These are phyloP conservation scores for Blastosporella zonata DNA, from an alignment of 1,284 basidiomycete species.

Conservation along the genomic window DNA sequence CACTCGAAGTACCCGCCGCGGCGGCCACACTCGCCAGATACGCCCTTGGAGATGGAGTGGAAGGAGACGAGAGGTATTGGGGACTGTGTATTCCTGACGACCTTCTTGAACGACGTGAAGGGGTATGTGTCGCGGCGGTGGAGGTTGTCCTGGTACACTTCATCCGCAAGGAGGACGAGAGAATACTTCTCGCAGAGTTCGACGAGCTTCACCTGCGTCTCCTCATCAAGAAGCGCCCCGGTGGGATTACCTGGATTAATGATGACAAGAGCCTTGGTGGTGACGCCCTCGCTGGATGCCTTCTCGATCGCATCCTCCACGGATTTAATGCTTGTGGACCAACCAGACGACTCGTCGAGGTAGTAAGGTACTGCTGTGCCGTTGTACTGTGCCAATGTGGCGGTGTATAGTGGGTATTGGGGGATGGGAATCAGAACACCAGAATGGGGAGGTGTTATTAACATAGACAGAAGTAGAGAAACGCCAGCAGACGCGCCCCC, in stretches of 20 bases:
- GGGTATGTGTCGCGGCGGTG: conserved; percentile 66
- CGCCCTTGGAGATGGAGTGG: conserved; percentile 95
- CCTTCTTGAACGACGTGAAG: conserved; percentile 92
- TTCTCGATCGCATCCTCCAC: conserved; percentile 70
- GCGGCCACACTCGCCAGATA: conserved; percentile 90
- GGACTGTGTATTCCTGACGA: conserved; percentile 62
- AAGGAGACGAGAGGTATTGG: conserved; percentile 84
- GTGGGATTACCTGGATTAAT: conserved; percentile 98
- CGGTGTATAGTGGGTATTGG: conserved; percentile 97
- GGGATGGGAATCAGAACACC: conserved; percentile 96
- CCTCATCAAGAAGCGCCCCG: conserved; percentile 73
- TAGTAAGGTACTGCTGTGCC: conserved; percentile 88
- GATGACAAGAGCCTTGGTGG: conserved; percentile 58
- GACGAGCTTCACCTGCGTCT: conserved; percentile 74
- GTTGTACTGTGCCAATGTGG: conserved; percentile 83
- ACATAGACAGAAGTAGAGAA: conserved; percentile 80
- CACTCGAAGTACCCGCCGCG: conserved; percentile 94
- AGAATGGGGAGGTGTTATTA: conserved; percentile 64
- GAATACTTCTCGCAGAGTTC: conserved; percentile 79
- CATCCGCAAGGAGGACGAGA: conserved; percentile 91
- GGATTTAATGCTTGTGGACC: conserved; percentile 79
- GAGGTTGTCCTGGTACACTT: conserved; percentile 93
- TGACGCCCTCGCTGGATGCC: conserved; percentile 62
- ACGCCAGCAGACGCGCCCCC: conserved; percentile 93
- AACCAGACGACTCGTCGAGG: conserved; percentile 79